Evolutionary conservation across 495 filamentous ascomycete genomes (phyloP).

Genomic region (Saxispiralis lemnorum): DNA sequence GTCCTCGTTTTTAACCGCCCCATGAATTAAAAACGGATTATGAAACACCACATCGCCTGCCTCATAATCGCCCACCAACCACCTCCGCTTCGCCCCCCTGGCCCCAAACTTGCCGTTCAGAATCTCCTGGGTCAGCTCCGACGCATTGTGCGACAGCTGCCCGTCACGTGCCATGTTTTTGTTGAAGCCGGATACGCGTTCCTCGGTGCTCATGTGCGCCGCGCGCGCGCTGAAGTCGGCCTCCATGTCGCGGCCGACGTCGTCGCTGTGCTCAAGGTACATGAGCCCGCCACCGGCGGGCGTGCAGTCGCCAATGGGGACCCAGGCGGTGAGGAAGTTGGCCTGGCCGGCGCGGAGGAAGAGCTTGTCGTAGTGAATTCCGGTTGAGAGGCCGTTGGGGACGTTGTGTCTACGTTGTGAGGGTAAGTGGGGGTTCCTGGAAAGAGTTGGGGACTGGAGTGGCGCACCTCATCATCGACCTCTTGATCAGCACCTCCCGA

Average conservation of each 20-base stretch:
- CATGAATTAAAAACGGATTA: conserved; percentile 40
- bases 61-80: conserved; percentile 38
- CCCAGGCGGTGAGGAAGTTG: conserved; percentile 19
- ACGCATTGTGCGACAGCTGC: conserved; percentile 13
- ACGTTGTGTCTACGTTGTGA: conserved; percentile 14
- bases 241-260: conserved; percentile 15
- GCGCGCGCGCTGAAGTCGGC: conserved; percentile 13
- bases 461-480: conserved; percentile 12
- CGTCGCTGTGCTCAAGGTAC: conserved; percentile 11
- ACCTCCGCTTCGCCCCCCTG: conserved; percentile 27
- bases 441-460: not conserved
- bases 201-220: conserved; percentile 9
- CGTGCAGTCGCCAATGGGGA: conserved; percentile 18
- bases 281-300: conserved; percentile 15
- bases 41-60: conserved; percentile 47
- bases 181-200: conserved; percentile 16
- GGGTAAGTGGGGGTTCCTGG: not conserved
- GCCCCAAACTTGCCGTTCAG: conserved; percentile 7
- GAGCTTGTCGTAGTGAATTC: conserved; percentile 17
- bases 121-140: conserved; percentile 7
- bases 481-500: conserved; percentile 14
- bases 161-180: conserved; percentile 16
- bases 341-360: conserved; percentile 17
- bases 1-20: conserved; percentile 38
- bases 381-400: conserved; percentile 14